Evolutionary conservation across 108 stramenopile species (phyloP).

Genomic region (Mediolabrus comicus): DNA sequence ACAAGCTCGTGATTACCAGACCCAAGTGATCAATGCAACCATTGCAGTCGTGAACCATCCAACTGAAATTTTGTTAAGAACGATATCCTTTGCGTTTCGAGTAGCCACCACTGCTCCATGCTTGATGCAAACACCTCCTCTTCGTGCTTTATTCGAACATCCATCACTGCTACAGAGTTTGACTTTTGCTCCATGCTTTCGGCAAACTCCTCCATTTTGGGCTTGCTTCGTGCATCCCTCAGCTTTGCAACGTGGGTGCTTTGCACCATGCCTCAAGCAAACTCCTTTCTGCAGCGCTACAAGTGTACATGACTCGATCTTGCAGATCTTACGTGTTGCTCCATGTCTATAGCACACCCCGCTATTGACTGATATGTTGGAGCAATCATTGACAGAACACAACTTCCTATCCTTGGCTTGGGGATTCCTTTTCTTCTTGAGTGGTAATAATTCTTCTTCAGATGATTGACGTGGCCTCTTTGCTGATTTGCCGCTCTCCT

Average conservation of each 20-base stretch:
- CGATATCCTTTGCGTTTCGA: too few species aligned
- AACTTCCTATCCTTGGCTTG: neutral
- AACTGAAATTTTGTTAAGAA: too few species aligned
- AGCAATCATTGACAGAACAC: neutral
- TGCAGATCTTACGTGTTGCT: neutral
- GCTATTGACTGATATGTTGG: slow-evolving; percentile 4
- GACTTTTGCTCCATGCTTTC: slow-evolving; percentile 1
- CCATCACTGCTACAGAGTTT: neutral
- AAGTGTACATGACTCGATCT: slow-evolving; percentile 3
- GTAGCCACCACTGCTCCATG: neutral
- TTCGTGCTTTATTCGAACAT: neutral
- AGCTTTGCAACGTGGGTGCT: neutral
- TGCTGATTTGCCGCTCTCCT: neutral
- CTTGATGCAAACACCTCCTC: neutral
- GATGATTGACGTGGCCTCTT: neutral
- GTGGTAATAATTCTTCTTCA: neutral
- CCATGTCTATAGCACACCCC: slow-evolving; percentile 4
- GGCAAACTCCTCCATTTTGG: slow-evolving; percentile 1
- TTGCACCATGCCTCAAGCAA: slow-evolving; percentile 6
- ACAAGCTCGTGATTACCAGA: too few species aligned
- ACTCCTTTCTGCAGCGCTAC: slow-evolving; percentile 8
- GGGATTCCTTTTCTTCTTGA: neutral
- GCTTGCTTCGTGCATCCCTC: slow-evolving; percentile 11
- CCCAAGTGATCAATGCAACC: too few species aligned
- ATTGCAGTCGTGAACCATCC: too few species aligned